A percentile compares a stretch with the other conserved stretches of the same genome.
Conservation (phyloP, 139 green algal genomes). For the Chlorella sp. region DNA sequence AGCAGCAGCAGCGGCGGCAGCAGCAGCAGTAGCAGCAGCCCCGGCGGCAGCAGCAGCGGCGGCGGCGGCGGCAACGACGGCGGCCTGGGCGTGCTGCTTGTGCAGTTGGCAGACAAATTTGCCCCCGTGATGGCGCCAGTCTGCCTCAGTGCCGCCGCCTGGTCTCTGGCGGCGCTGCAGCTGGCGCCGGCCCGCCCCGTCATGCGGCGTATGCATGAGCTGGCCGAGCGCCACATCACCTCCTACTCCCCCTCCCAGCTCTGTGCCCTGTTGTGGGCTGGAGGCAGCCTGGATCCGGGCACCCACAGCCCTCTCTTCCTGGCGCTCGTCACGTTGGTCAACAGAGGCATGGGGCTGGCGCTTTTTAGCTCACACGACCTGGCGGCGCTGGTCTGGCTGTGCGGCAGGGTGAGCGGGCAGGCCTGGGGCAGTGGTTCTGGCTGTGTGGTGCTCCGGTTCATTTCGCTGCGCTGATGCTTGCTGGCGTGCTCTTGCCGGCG, state of each 20-base stretch:
- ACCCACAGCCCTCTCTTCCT: constrained; percentile 6
- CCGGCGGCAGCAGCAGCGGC: background rate
- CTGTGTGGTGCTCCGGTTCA: too few species aligned
- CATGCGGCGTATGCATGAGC: background rate
- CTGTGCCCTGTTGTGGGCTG: constrained; percentile 43
- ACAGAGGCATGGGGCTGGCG: constrained; percentile 30
- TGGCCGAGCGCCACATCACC: constrained; percentile 8
- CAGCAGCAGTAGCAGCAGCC: background rate
- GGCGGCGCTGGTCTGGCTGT: constrained; percentile 19
- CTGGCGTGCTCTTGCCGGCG: too few species aligned
- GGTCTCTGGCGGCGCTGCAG: background rate
- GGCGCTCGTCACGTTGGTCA: background rate
- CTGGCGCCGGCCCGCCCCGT: background rate
- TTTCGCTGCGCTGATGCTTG: too few species aligned
- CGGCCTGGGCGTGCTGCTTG: background rate
- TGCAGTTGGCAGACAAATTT: background rate
- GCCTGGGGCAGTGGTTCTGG: too few species aligned
- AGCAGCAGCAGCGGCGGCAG: background rate
- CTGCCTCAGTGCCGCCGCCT: background rate
- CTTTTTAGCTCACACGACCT: constrained; percentile 36
- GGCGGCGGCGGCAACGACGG: background rate
- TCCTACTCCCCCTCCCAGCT: constrained; percentile 35
- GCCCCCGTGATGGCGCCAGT: background rate
- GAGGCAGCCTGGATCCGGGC: background rate
- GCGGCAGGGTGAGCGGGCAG: background rate